Conservation (phyloP, 805 yeast genomes). For the Kluyveromyces nonfermentans region DNA sequence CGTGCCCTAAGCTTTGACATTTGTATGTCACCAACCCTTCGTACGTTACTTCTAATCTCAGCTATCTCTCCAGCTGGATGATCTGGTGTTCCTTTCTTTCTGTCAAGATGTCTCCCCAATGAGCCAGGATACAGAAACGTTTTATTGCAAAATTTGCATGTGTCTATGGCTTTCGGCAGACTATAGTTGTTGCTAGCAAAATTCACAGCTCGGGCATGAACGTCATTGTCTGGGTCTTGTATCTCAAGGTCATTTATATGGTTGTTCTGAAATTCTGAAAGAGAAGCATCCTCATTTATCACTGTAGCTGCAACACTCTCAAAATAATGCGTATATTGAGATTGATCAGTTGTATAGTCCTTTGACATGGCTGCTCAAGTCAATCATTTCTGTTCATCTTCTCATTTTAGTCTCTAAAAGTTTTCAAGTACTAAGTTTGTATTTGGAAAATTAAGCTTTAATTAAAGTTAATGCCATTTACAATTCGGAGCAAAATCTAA, state of each 20-base stretch:
- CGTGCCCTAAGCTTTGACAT: slow-evolving; percentile 34
- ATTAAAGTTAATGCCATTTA: no score
- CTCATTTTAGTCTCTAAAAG: neutral
- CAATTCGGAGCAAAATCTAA: no score
- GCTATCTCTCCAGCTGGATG: slow-evolving; percentile 46
- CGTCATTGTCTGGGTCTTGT: neutral
- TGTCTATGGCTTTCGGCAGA: neutral
- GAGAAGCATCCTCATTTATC: neutral
- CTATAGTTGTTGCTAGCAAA: neutral
- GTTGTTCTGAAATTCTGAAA: neutral
- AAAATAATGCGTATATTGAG: neutral
- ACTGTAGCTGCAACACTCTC: neutral
- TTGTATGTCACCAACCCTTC: slow-evolving; percentile 41
- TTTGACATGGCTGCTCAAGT: neutral
- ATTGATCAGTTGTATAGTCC: neutral
- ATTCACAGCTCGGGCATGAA: neutral
- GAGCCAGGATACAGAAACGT: slow-evolving; percentile 50
- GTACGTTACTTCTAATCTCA: slow-evolving; percentile 38
- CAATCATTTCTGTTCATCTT: neutral
- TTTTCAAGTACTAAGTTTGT: no score
- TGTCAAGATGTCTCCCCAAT: slow-evolving; percentile 50
- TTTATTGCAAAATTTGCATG: slow-evolving; percentile 44
- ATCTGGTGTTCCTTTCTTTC: slow-evolving; percentile 40
- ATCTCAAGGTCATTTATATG: neutral
- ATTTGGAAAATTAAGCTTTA: no score